Conservation (phyloP, 805 yeast genomes). For the Kodamaea leandrae region DNA sequence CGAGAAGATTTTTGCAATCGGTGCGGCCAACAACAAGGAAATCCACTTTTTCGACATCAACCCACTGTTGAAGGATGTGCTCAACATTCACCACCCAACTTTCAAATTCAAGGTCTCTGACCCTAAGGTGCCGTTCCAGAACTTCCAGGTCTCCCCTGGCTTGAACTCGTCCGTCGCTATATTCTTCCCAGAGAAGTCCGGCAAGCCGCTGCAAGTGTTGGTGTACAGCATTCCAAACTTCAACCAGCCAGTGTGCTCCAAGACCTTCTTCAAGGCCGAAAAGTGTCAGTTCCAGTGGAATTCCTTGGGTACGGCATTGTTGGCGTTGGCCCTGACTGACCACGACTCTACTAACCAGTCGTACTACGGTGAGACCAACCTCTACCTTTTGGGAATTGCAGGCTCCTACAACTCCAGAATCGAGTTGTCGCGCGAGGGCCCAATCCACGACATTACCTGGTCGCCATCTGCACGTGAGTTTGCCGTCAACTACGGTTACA, state of each 20-base stretch:
- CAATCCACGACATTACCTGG: slow-evolving; percentile 97
- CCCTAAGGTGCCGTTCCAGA: slow-evolving; percentile 48
- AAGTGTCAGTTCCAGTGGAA: slow-evolving; percentile 93
- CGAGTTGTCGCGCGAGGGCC: slow-evolving; percentile 86
- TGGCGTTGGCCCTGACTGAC: slow-evolving; percentile 93
- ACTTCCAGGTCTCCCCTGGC: slow-evolving; percentile 78
- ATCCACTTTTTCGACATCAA: slow-evolving; percentile 64
- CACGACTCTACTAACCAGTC: slow-evolving; percentile 92
- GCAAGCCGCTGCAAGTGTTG: slow-evolving; percentile 86
- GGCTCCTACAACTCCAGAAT: slow-evolving; percentile 90
- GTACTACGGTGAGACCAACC: slow-evolving; percentile 93
- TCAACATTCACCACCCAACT: slow-evolving; percentile 48
- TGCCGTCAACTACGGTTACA: slow-evolving; percentile 94
- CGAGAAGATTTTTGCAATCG: slow-evolving; percentile 67
- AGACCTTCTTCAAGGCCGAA: slow-evolving; percentile 94
- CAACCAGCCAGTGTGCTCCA: slow-evolving; percentile 75
- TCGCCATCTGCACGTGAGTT: slow-evolving; percentile 94
- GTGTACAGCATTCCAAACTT: slow-evolving; percentile 79
- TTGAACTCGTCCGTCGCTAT: slow-evolving; percentile 86
- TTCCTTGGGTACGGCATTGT: slow-evolving; percentile 84
- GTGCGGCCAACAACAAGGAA: slow-evolving; percentile 51
- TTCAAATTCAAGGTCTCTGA: slow-evolving; percentile 56
- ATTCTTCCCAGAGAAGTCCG: slow-evolving; percentile 80
- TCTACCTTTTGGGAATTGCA: slow-evolving; percentile 86
- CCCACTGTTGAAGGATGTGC: slow-evolving; percentile 22